These are phyloP conservation scores for Pseudocercospora fuligena DNA, from an alignment of 2,329 filamentous ascomycete species.

Conservation along the genomic window DNA sequence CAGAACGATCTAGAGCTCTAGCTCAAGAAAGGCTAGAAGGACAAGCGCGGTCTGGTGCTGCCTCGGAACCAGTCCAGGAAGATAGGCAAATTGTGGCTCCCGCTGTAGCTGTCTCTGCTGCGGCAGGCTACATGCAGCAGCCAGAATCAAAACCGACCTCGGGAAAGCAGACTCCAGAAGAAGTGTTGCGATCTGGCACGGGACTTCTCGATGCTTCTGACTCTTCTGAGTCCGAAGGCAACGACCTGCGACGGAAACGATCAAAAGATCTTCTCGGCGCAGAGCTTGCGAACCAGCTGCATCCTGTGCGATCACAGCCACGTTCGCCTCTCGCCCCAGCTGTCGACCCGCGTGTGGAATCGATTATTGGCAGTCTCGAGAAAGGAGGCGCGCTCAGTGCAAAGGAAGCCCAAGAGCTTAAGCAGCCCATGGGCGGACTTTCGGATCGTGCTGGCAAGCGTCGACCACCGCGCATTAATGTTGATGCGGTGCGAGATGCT, in stretches of 20 bases:
- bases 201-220: slow-evolving; percentile 42
- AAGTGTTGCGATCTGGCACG: slow-evolving; percentile 40
- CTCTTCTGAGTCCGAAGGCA: slow-evolving; percentile 38
- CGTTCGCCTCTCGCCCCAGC: slow-evolving; percentile 33
- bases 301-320: slow-evolving; percentile 23
- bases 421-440: slow-evolving; percentile 38
- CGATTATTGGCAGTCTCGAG: slow-evolving; percentile 37
- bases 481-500: slow-evolving; percentile 79
- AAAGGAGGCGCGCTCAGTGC: slow-evolving; percentile 42
- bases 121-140: background rate
- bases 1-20: slow-evolving; percentile 14
- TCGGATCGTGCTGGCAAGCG: slow-evolving; percentile 49
- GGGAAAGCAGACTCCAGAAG: slow-evolving; percentile 31
- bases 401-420: slow-evolving; percentile 40
- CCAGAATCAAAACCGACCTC: background rate
- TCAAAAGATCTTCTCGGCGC: slow-evolving; percentile 32
- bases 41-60: slow-evolving; percentile 19
- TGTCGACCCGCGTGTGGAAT: slow-evolving; percentile 35
- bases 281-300: slow-evolving; percentile 20
- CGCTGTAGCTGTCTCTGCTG: background rate
- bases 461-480: slow-evolving; percentile 74
- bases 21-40: slow-evolving; percentile 24
- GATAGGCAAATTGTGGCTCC: background rate
- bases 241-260: slow-evolving; percentile 15
- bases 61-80: background rate